A percentile compares a stretch with the other conserved stretches of the same genome.
Evolutionary conservation across 208 protist genomes (phyloP).

Genomic region (Acanthamoeba divionensis): DNA sequence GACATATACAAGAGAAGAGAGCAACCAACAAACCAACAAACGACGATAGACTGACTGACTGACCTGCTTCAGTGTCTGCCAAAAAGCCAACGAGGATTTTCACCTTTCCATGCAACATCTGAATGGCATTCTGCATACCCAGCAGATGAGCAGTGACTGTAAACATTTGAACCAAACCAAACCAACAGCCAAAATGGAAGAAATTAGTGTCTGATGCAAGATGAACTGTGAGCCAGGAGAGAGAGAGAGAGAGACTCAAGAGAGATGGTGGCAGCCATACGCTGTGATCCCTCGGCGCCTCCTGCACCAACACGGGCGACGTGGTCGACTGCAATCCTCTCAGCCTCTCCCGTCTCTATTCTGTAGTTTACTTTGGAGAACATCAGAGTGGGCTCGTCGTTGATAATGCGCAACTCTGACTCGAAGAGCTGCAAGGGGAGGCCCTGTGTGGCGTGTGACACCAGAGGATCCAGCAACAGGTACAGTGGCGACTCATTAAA

Average conservation of each 20-base stretch:
- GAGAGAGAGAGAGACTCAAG: background rate
- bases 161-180: too few relatives aligned
- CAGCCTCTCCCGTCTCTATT: slow-evolving; percentile 17
- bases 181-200: too few relatives aligned
- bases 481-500: slow-evolving; percentile 74
- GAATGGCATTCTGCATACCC: slow-evolving; percentile 70
- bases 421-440: slow-evolving; percentile 70
- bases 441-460: slow-evolving; percentile 51
- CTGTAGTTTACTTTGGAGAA: slow-evolving; percentile 53
- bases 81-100: slow-evolving; percentile 60
- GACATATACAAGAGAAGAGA: background rate
- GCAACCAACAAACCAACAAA: background rate
- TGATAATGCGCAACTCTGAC: slow-evolving; percentile 68
- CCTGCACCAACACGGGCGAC: slow-evolving; percentile 61
- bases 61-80: slow-evolving; percentile 46
- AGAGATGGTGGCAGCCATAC: background rate
- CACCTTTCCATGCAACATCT: slow-evolving; percentile 71
- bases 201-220: too few relatives aligned
- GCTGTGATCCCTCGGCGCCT: slow-evolving; percentile 54
- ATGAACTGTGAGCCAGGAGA: too few relatives aligned
- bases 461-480: slow-evolving; percentile 63
- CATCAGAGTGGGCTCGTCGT: slow-evolving; percentile 53
- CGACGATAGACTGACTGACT: background rate
- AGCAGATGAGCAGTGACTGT: slow-evolving; percentile 66
- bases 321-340: slow-evolving; percentile 74